Evolutionary conservation across 371 early-diverging fungal genomes (phyloP), one percentile per base, ranked within the genome.

Genomic region (Nematocida sp.): DNA sequence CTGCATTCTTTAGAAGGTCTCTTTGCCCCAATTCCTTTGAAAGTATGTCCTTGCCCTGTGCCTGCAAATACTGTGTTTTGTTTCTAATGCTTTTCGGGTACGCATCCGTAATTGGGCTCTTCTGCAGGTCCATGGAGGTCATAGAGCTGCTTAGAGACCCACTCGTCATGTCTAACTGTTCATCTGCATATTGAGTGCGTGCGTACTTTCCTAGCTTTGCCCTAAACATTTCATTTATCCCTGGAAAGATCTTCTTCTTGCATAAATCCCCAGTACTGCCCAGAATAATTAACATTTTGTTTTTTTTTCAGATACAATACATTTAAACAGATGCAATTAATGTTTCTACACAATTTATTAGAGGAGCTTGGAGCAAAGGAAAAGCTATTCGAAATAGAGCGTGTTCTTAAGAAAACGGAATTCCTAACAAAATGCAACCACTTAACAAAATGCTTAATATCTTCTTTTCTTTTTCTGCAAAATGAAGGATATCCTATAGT

Each of bases 231-330:
- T 28, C 49, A 63, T 71, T 53, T 87, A 97, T 87, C 0, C 95
- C 93, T 18, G 96, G 96, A 82, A 92, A 95, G 26, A 96, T 93
- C 86, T 97, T 97, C 80, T 93, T 65, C 71, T 80, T 81, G 53
- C 83, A 79, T 45, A 85, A 65, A 57, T 85, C 83, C 20, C 85
- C 85, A 63, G 82, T 83, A 26, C 77, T 80, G 16, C 85, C 85
- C 64, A 84, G 78, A 33, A 84, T 78, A 25, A 84, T 65, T 55
- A 84, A 16, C 75, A 71, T 71, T 63, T 3, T 45, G 30, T 63
- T 45, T 63, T 63, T 28, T 11, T 26, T 7, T n/a, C n/a, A n/a
- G n/a, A n/a, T n/a, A n/a, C n/a, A n/a, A n/a, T n/a, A n/a, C n/a
- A n/a, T n/a, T n/a, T n/a, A n/a, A n/a, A n/a, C n/a, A n/a, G 20